These are phyloP conservation scores for Fusarium nelsonii DNA, from an alignment of 2,329 filamentous ascomycete species.

Conservation along the genomic window DNA sequence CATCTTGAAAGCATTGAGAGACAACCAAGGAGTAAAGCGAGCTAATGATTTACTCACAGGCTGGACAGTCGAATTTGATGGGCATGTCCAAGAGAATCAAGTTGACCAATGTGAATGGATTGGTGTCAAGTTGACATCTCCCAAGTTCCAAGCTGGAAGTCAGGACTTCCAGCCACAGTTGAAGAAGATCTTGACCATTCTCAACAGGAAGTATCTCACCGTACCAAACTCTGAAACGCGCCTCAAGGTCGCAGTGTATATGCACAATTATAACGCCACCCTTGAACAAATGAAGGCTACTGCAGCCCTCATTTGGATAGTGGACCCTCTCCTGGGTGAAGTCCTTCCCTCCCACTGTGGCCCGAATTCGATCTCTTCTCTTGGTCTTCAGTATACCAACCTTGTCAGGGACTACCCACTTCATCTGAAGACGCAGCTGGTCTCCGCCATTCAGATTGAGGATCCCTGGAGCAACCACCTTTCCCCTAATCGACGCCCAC, in stretches of 20 bases:
- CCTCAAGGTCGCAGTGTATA: constrained; percentile 14
- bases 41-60: neutral
- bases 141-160: neutral
- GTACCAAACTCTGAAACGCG: constrained; percentile 27
- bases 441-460: constrained; percentile 5
- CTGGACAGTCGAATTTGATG: constrained; percentile 25
- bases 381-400: constrained; percentile 39
- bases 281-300: constrained; percentile 23
- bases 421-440: constrained; percentile 17
- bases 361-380: constrained; percentile 25
- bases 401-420: constrained; percentile 8
- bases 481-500: constrained; percentile 17
- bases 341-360: constrained; percentile 38
- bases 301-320: constrained; percentile 29
- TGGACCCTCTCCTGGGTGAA: constrained; percentile 27
- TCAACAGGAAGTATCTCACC: constrained; percentile 14
- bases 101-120: constrained; percentile 28
- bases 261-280: neutral
- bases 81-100: constrained; percentile 18
- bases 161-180: neutral
- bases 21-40: neutral
- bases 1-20: neutral
- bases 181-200: constrained; percentile 2
- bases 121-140: constrained; percentile 32
- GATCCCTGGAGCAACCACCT: constrained; percentile 40